Conservation (phyloP, 202 grass and related monocot genomes). For the Dendrocalamus latiflorus region DNA sequence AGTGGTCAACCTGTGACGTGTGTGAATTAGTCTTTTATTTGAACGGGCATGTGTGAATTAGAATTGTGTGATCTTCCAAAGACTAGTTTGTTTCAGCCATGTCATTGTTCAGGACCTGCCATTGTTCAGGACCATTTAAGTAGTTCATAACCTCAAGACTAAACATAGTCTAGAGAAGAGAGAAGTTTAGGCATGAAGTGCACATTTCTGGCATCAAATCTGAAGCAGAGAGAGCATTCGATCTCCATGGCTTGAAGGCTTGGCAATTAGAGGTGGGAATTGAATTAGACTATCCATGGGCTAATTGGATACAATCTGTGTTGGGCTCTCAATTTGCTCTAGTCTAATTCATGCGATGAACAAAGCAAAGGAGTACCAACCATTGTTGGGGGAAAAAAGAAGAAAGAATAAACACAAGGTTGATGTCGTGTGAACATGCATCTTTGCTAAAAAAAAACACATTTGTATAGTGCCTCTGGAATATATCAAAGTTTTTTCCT, state of each 20-base stretch:
- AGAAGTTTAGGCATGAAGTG: background rate
- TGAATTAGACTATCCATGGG: background rate
- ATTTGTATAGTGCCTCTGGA: background rate
- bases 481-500: background rate
- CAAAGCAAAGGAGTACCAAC: background rate
- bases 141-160: background rate
- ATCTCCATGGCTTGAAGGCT: background rate
- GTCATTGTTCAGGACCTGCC: background rate
- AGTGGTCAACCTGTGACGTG: background rate
- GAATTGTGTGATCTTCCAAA: background rate
- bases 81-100: background rate
- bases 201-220: background rate
- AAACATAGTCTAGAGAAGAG: background rate
- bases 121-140: background rate
- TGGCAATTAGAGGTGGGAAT: background rate
- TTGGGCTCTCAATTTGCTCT: background rate
- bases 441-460: background rate
- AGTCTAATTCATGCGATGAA: background rate
- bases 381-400: background rate
- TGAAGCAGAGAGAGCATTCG: background rate
- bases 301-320: background rate
- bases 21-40: background rate
- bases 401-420: background rate
- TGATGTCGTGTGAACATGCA: background rate
- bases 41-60: too few species aligned